Evolutionary conservation across 176 grass and related monocot genomes (phyloP).

Genomic region (Thalia dealbata): DNA sequence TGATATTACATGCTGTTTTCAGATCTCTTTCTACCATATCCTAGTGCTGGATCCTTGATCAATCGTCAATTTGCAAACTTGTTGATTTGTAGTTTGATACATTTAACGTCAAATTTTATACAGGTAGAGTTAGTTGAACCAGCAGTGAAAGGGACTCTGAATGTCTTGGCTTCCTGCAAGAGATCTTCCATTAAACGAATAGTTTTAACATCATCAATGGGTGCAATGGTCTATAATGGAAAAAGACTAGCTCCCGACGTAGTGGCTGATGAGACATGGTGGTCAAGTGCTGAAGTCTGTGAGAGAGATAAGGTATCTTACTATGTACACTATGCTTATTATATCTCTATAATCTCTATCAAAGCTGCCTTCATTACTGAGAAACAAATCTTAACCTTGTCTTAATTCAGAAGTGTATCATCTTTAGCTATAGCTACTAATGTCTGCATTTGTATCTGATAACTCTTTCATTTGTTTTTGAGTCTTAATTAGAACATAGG

Average conservation of each 20-base stretch:
- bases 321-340: neutral
- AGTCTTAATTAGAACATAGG: no score
- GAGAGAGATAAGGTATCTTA: constrained; percentile 17
- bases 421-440: no score
- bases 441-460: neutral
- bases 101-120: no score
- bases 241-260: constrained; percentile 23
- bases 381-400: no score
- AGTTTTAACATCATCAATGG: constrained; percentile 31
- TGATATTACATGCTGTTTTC: neutral
- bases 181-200: constrained; percentile 27
- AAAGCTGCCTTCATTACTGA: neutral
- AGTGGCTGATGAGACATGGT: constrained; percentile 32
- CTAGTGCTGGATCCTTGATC: neutral
- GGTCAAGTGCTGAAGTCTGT: constrained; percentile 16
- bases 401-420: no score
- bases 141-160: constrained; percentile 34
- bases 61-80: neutral
- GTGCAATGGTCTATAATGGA: constrained; percentile 11
- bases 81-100: neutral
- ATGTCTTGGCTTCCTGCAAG: constrained; percentile 30
- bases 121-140: constrained; percentile 29
- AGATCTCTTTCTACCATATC: neutral
- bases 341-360: neutral
- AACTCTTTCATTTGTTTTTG: neutral